Conservation (phyloP, 768 basidiomycete species). For the Amanita pseudoporphyria region DNA sequence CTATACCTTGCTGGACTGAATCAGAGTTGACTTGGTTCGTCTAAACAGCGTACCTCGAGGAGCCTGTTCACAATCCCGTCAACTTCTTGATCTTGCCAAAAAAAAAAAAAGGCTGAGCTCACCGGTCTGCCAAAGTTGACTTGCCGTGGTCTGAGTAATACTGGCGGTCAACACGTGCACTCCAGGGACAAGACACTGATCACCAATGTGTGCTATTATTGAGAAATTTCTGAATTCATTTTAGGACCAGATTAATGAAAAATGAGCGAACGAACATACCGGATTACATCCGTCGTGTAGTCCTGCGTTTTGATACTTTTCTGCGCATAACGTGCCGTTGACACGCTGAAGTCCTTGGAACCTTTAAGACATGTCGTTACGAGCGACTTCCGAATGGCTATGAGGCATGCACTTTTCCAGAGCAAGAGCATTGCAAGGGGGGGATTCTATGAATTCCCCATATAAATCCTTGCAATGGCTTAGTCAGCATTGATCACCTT, state of each 20-base stretch:
- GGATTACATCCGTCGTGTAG: slow-evolving; percentile 58
- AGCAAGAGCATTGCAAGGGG: slow-evolving; percentile 16
- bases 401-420: slow-evolving; percentile 20
- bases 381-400: slow-evolving; percentile 15
- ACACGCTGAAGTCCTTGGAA: slow-evolving; percentile 19
- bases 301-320: slow-evolving; percentile 45
- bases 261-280: slow-evolving; percentile 28
- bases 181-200: neutral
- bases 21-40: slow-evolving; percentile 3
- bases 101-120: slow-evolving; percentile 17
- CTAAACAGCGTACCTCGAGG: slow-evolving; percentile 48
- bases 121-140: slow-evolving; percentile 87
- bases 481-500: slow-evolving; percentile 20
- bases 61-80: slow-evolving; percentile 31
- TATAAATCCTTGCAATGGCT: slow-evolving; percentile 13
- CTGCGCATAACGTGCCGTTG: slow-evolving; percentile 18
- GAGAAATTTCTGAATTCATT: slow-evolving; percentile 69
- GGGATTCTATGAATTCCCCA: neutral
- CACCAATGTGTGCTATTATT: slow-evolving; percentile 94
- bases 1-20: slow-evolving; percentile 27
- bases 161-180: neutral
- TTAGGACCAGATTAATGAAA: slow-evolving; percentile 3
- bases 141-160: slow-evolving; percentile 78
- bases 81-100: neutral
- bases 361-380: slow-evolving; percentile 9